These are phyloP conservation scores for Noccaea bulbosa DNA, from an alignment of 345 rosid species.

Conservation along the genomic window DNA sequence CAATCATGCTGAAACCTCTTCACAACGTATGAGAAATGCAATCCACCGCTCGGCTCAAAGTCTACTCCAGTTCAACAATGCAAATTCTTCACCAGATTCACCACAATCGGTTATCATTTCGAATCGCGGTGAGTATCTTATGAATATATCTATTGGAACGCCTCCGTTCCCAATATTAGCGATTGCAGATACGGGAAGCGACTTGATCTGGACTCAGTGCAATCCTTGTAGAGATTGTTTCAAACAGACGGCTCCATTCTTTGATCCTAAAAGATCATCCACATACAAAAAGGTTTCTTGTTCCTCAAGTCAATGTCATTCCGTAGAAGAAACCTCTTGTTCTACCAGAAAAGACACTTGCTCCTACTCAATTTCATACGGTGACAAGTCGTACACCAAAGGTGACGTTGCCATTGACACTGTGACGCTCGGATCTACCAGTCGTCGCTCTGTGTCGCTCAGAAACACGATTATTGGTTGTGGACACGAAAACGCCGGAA, in stretches of 20 bases:
- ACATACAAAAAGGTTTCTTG: conserved; percentile 50
- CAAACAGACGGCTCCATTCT: conserved; percentile 39
- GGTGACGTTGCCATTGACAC: conserved; percentile 29
- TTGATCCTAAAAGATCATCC: conserved; percentile 48
- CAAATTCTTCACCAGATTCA: neutral
- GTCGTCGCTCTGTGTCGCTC: neutral
- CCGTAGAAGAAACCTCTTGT: neutral
- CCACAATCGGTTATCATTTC: neutral
- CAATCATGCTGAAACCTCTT: conserved; percentile 12
- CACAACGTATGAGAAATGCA: conserved; percentile 31
- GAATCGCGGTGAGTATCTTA: conserved; percentile 35
- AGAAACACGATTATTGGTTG: conserved; percentile 28
- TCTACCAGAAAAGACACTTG: neutral
- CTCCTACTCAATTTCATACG: conserved; percentile 18
- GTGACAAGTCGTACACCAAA: conserved; percentile 26
- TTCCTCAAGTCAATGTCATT: conserved; percentile 34
- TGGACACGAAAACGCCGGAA: conserved; percentile 26
- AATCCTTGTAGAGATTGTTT: conserved; percentile 46
- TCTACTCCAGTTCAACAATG: neutral
- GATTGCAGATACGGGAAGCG: conserved; percentile 47
- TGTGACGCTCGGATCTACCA: conserved; percentile 28
- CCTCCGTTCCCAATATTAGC: conserved; percentile 35
- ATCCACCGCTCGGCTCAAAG: conserved; percentile 29
- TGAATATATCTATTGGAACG: conserved; percentile 44
- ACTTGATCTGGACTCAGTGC: conserved; percentile 48